Percentiles rank a stretch among this genome's conserved stretches.
Conservation (phyloP, 176 grass and related monocot species). For the Leersia perrieri region DNA sequence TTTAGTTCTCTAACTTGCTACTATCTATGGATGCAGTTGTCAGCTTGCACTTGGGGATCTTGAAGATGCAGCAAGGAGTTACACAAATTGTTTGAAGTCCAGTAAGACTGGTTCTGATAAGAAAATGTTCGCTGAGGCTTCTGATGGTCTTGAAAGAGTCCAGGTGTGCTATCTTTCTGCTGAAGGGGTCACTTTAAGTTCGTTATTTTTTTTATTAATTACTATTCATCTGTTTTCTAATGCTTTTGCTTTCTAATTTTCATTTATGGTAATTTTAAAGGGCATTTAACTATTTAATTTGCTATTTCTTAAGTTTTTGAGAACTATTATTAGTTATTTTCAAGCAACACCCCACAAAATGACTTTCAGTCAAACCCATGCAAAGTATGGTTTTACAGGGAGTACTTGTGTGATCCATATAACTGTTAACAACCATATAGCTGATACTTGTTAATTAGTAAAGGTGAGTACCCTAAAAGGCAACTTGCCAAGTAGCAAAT, state of each 20-base stretch:
- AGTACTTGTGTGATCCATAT: neutral
- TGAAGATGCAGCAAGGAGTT: slow-evolving; percentile 72
- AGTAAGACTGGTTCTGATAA: slow-evolving; percentile 29
- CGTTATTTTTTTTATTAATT: slow-evolving; percentile 11
- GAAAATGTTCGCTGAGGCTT: slow-evolving; percentile 74
- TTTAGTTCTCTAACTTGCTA: neutral
- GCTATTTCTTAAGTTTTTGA: neutral
- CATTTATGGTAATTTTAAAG: neutral
- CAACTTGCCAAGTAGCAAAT: neutral
- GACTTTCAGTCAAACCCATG: neutral
- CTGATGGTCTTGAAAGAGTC: slow-evolving; percentile 75
- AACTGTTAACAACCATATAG: neutral
- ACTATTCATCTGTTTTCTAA: slow-evolving; percentile 5
- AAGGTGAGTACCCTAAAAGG: neutral
- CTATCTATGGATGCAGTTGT: slow-evolving; percentile 52
- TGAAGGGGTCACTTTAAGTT: slow-evolving; percentile 9
- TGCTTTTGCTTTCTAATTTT: neutral
- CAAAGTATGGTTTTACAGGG: neutral
- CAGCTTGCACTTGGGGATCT: slow-evolving; percentile 78
- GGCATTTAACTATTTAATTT: neutral
- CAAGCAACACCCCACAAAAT: neutral
- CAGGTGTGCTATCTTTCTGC: slow-evolving; percentile 54
- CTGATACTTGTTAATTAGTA: neutral
- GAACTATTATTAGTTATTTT: slow-evolving; percentile 8
- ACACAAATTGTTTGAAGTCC: slow-evolving; percentile 63